Evolutionary conservation across 2,329 filamentous ascomycete genomes (phyloP).

Genomic region (Claviceps sp.): DNA sequence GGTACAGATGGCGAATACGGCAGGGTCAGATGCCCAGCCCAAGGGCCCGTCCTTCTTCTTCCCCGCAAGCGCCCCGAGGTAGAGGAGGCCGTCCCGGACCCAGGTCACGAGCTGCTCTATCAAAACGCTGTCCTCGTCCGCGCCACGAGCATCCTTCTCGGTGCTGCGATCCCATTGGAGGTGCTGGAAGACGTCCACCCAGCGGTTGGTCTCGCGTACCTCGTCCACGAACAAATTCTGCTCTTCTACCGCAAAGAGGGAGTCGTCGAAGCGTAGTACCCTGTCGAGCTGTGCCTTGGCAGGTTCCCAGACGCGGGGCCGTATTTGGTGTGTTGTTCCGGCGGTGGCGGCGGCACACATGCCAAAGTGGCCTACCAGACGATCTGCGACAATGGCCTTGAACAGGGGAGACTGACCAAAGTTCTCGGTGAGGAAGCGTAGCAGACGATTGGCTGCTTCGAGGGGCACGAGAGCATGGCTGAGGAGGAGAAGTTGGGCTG

Average conservation of each 20-base stretch:
- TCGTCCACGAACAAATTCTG: conserved; percentile 91
- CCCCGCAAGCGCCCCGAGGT: conserved; percentile 21
- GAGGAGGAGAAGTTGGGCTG: conserved; percentile 36
- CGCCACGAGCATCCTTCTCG: background rate
- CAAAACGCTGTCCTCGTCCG: conserved; percentile 14
- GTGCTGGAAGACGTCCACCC: conserved; percentile 39
- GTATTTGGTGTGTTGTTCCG: background rate
- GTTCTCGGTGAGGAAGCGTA: conserved; percentile 25
- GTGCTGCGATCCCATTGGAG: conserved; percentile 8
- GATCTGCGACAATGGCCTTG: conserved; percentile 23
- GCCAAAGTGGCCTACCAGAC: conserved; percentile 23
- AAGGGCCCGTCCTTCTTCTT: conserved; percentile 47
- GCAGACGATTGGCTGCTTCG: conserved; percentile 32
- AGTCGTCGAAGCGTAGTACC: conserved; percentile 43
- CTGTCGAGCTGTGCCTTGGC: conserved; percentile 26
- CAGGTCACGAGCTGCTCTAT: conserved; percentile 28
- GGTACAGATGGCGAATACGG: conserved; percentile 49
- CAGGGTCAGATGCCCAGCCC: conserved; percentile 57
- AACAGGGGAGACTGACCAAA: conserved; percentile 26
- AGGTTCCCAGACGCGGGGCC: conserved; percentile 9
- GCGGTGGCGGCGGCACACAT: conserved; percentile 7
- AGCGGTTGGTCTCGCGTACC: conserved; percentile 57
- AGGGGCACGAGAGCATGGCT: conserved; percentile 30
- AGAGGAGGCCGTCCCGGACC: conserved; percentile 34
- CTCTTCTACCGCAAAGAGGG: conserved; percentile 77